Evolutionary conservation across 371 early-diverging fungal species (phyloP).

Genomic region (Mortierella sp.): DNA sequence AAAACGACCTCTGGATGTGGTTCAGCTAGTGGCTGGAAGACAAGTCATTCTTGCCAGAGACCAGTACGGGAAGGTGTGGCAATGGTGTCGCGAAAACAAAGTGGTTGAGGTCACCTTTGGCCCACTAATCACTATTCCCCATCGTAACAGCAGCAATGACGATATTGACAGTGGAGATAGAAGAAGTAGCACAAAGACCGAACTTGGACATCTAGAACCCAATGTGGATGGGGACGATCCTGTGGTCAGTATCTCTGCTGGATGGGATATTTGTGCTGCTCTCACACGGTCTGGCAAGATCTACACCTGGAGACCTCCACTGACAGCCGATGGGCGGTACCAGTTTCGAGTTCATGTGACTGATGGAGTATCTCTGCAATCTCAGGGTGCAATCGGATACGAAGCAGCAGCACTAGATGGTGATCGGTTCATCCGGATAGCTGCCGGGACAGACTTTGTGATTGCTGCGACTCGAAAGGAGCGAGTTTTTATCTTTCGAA

Average conservation of each 20-base stretch:
- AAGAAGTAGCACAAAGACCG: neutral
- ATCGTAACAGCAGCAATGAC: neutral
- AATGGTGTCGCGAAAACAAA: constrained; percentile 47
- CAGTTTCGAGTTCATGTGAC: constrained; percentile 28
- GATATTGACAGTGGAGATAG: neutral
- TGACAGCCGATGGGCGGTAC: constrained; percentile 24
- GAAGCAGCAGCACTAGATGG: constrained; percentile 16
- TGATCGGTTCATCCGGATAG: constrained; percentile 35
- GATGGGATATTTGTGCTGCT: constrained; percentile 47
- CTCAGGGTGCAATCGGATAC: constrained; percentile 26
- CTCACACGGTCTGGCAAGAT: constrained; percentile 34
- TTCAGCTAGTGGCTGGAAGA: constrained; percentile 30
- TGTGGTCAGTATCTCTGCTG: constrained; percentile 27
- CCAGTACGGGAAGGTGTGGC: constrained; percentile 35
- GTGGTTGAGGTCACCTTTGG: constrained; percentile 22
- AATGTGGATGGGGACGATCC: constrained; percentile 9
- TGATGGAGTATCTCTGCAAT: constrained; percentile 21
- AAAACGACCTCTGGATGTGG: constrained; percentile 28
- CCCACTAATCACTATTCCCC: neutral
- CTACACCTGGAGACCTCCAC: constrained; percentile 37
- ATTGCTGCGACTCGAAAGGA: constrained; percentile 29
- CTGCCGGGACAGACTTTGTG: constrained; percentile 38
- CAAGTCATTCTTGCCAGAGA: constrained; percentile 44
- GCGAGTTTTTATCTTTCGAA: constrained; percentile 33
- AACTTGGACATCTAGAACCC: neutral